These are phyloP conservation scores for Helotiales sp. DNA, from an alignment of 2,329 filamentous ascomycete genomes.

Conservation along the genomic window DNA sequence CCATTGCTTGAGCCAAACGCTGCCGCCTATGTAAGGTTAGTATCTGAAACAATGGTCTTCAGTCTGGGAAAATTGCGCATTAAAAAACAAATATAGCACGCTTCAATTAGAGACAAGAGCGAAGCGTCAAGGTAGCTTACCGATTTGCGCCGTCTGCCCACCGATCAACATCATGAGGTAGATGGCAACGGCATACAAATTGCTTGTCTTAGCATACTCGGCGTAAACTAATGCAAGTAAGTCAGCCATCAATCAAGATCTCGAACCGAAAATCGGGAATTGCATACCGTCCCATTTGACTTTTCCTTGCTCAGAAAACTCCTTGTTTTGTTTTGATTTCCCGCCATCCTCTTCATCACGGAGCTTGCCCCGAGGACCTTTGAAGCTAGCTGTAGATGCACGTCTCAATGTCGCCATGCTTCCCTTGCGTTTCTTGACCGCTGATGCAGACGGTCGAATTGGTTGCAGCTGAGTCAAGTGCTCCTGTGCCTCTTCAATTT, in stretches of 20 bases:
- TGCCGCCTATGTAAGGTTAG: conserved; percentile 58
- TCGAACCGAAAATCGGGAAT: conserved; percentile 6
- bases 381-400: conserved; percentile 89
- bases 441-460: conserved; percentile 58
- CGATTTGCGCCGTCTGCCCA: conserved; percentile 80
- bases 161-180: conserved; percentile 77
- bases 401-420: conserved; percentile 83
- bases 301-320: conserved; percentile 90
- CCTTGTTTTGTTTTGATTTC: conserved; percentile 84
- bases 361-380: conserved; percentile 79
- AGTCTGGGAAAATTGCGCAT: conserved; percentile 13
- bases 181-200: conserved; percentile 77
- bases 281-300: conserved; percentile 78
- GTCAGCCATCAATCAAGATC: conserved; percentile 22
- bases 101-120: neutral
- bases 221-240: conserved; percentile 62
- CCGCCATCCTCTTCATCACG: conserved; percentile 75
- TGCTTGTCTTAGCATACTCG: conserved; percentile 95
- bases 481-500: conserved; percentile 78
- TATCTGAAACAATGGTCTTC: conserved; percentile 6
- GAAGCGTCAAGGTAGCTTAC: conserved; percentile 44
- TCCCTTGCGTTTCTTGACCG: conserved; percentile 58
- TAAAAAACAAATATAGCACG: conserved; percentile 1
- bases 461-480: conserved; percentile 72
- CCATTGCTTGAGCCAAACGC: conserved; percentile 93